Base-by-base conservation (phyloP, 345 rosid genomes). In the Eutrema heterophyllum region DNA sequence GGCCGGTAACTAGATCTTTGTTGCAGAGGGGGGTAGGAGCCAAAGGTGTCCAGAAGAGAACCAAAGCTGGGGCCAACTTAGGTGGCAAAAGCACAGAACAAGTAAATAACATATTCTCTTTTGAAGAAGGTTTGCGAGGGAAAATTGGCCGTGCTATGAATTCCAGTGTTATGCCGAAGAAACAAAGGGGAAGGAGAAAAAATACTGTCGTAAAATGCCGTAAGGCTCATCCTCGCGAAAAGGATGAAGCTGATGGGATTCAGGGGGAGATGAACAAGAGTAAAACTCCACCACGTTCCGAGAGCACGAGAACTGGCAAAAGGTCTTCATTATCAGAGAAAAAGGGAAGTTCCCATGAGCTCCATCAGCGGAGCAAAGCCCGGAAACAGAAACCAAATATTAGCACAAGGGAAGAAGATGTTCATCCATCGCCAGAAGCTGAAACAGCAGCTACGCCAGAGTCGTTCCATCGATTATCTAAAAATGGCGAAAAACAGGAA, bases 1-100 rank as follows among this genome's bases (percentile, higher is more conserved):
- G 88, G 73, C 92, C 92, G 44, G 81, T 84, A 71, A 90, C 94
- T 46, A 74, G 85, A 70, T 80, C 97, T 70, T 78, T 83, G 76
- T 44, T 71, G 76, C 81, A 69, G 70, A 85, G 80, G 78, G 81
- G 62, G 78, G 80, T 83, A 73, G 74, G 84, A 52, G 70, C 36
- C 76, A 77, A 52, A 56, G 68, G 69, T 35, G 54, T 77, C 61
- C 35, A 77, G 46, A 50, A 70, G 76, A 84, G 78, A 73, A 27
- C 67, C 50, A 80, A 75, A 75, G 48, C 49, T 55, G 77, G 73
- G 26, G 73, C 63, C 72, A 79, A 75, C 73, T 81, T 84, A 48
- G 68, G 70, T 76, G 26, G 36, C 68, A 83, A 77, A 75, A 39
- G 73, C 67, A 72, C 78, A 69, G 61, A 60, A 48, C 59, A 54